These are phyloP conservation scores for Trifolium dubium DNA, from an alignment of 306 rosid species.

Conservation along the genomic window DNA sequence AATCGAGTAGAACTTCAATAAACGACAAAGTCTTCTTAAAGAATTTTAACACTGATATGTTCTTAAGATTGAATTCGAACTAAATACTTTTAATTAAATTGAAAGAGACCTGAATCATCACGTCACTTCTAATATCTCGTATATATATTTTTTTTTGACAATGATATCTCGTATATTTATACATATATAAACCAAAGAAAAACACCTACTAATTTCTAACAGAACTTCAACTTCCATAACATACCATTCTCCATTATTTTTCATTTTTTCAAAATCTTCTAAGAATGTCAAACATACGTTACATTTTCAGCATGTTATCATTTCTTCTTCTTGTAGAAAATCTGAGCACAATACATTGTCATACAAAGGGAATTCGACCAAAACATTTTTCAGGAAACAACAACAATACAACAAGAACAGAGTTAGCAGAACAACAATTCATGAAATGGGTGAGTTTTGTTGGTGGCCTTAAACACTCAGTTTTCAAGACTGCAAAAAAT, in stretches of 20 bases:
- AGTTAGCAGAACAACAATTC: constrained; percentile 77
- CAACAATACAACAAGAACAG: constrained; percentile 57
- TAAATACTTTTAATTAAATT: no score
- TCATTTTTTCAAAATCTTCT: constrained; percentile 26
- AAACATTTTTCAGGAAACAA: constrained; percentile 43
- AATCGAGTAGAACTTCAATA: no score
- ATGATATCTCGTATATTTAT: no score
- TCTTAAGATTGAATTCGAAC: no score
- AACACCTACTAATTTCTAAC: constrained; percentile 21
- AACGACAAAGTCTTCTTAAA: neutral
- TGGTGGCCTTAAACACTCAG: constrained; percentile 75
- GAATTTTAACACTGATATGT: neutral
- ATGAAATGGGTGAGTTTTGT: constrained; percentile 87
- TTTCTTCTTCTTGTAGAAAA: constrained; percentile 57
- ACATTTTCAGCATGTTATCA: constrained; percentile 32
- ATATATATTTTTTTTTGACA: no score
- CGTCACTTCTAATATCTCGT: no score
- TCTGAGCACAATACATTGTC: constrained; percentile 51
- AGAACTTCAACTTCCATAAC: constrained; percentile 29
- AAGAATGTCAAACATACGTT: constrained; percentile 55
- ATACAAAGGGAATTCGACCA: constrained; percentile 61
- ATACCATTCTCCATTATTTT: constrained; percentile 10
- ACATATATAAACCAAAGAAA: neutral
- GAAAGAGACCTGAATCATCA: no score
- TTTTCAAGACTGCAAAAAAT: constrained; percentile 72